A percentile compares a stretch with the other conserved stretches of the same genome.
phyloP scores from a whole-genome alignment of 1,284 basidiomycete species.

The Leccinum angustisporum region DNA sequence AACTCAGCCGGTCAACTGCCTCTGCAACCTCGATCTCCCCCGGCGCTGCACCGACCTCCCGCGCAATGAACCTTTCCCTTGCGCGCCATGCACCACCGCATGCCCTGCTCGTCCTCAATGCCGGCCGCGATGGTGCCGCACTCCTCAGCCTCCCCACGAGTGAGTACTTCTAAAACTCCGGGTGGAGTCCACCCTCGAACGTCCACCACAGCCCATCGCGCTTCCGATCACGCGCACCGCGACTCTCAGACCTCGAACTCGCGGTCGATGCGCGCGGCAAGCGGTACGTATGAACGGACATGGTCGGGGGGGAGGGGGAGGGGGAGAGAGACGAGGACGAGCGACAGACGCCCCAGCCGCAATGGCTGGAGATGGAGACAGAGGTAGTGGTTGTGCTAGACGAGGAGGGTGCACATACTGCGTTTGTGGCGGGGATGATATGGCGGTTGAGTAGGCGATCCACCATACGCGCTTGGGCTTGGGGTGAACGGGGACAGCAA shows the following conservation, averaged over 20 bases:
- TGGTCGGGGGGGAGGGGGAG: too few relatives aligned
- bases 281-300: too few relatives aligned
- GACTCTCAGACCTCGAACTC: conserved; percentile 24
- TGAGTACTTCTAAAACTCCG: too few relatives aligned
- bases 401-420: conserved; percentile 74
- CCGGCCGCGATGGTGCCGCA: too few relatives aligned
- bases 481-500: conserved; percentile 27
- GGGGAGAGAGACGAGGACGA: conserved; percentile 25
- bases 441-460: conserved; percentile 65
- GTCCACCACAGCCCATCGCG: neutral
- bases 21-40: conserved; percentile 45
- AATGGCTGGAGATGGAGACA: conserved; percentile 22
- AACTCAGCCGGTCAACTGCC: neutral
- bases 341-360: conserved; percentile 23
- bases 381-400: conserved; percentile 42
- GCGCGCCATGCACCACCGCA: conserved; percentile 33
- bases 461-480: conserved; percentile 64
- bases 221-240: conserved; percentile 11
- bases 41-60: conserved; percentile 57
- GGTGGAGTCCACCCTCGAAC: neutral
- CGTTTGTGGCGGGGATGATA: conserved; percentile 81
- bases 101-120: too few relatives aligned
- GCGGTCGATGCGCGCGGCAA: too few relatives aligned
- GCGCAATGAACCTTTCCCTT: conserved; percentile 30
- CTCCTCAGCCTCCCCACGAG: too few relatives aligned